Percentiles rank a stretch among this genome's conserved stretches.
Evolutionary conservation across 1,284 basidiomycete species (phyloP).

Genomic region (Serendipita sp.): DNA sequence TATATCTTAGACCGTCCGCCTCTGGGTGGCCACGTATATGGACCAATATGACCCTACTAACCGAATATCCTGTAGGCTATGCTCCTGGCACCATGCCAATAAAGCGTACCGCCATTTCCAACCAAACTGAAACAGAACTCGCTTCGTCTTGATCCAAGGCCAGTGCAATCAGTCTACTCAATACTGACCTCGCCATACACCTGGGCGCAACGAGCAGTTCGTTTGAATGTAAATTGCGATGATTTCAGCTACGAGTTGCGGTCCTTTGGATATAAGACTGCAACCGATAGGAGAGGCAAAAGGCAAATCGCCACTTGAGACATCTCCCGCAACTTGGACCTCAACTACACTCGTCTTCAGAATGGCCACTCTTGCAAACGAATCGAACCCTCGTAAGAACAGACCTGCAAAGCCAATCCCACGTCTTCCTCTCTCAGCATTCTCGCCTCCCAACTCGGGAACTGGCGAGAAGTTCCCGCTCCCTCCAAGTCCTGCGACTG

Average conservation of each 20-base stretch:
- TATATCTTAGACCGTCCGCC: too few relatives aligned
- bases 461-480: slow-evolving; percentile 51
- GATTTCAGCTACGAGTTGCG: background rate
- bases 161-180: too few relatives aligned
- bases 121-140: too few relatives aligned
- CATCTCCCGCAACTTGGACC: background rate
- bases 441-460: slow-evolving; percentile 47
- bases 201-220: too few relatives aligned
- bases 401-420: slow-evolving; percentile 43
- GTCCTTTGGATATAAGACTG: too few relatives aligned
- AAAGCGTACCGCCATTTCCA: too few relatives aligned
- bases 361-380: background rate
- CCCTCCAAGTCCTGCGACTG: slow-evolving; percentile 49
- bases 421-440: slow-evolving; percentile 54
- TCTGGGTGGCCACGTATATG: too few relatives aligned
- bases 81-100: too few relatives aligned
- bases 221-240: background rate
- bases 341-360: background rate
- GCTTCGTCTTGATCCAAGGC: too few relatives aligned
- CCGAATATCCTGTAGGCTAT: too few relatives aligned
- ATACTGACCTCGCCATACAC: too few relatives aligned
- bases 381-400: slow-evolving; percentile 33
- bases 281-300: slow-evolving; percentile 6
- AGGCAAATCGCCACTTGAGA: slow-evolving; percentile 6
- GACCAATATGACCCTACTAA: too few relatives aligned